Evolutionary conservation across 1,284 basidiomycete genomes (phyloP).

Genomic region (Malassezia brasiliensis): DNA sequence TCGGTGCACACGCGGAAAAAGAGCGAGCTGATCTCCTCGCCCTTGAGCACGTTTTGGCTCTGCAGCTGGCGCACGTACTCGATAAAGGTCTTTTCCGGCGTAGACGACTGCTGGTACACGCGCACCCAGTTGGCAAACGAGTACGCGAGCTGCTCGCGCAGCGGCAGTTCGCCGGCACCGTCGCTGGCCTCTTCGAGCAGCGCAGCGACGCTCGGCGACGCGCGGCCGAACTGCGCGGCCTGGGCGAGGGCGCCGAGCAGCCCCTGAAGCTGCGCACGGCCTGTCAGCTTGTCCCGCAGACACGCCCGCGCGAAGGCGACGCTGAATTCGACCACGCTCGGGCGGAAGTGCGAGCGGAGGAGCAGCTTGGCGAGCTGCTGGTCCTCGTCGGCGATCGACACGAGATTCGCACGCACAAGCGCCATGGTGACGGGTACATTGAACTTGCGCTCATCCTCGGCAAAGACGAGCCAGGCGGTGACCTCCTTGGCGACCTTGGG

Average conservation of each 20-base stretch:
- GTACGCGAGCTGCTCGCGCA: constrained; percentile 55
- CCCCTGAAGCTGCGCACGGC: constrained; percentile 68
- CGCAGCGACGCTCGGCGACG: constrained; percentile 64
- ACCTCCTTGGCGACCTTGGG: constrained; percentile 93
- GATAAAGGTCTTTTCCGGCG: constrained; percentile 88
- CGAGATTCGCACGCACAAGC: constrained; percentile 70
- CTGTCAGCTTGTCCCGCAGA: constrained; percentile 60
- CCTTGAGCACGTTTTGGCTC: constrained; percentile 88
- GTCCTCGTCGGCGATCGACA: constrained; percentile 72
- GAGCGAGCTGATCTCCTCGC: constrained; percentile 89
- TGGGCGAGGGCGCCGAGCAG: constrained; percentile 68
- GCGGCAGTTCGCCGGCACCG: constrained; percentile 19
- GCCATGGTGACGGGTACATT: constrained; percentile 88
- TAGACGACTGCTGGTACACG: constrained; percentile 80
- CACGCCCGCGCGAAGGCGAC: constrained; percentile 78
- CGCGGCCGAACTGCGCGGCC: constrained; percentile 60
- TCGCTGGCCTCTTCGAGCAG: constrained; percentile 57
- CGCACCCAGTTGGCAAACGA: constrained; percentile 76
- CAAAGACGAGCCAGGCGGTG: constrained; percentile 89
- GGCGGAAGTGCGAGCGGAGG: constrained; percentile 59
- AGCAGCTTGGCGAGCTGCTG: constrained; percentile 83
- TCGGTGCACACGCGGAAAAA: constrained; percentile 98
- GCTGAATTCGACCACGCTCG: constrained; percentile 70
- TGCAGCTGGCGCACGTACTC: constrained; percentile 94
- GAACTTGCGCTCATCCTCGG: constrained; percentile 88